Conservation (phyloP, 352 stramenopile genomes). For the Globisporangium yorkense region DNA sequence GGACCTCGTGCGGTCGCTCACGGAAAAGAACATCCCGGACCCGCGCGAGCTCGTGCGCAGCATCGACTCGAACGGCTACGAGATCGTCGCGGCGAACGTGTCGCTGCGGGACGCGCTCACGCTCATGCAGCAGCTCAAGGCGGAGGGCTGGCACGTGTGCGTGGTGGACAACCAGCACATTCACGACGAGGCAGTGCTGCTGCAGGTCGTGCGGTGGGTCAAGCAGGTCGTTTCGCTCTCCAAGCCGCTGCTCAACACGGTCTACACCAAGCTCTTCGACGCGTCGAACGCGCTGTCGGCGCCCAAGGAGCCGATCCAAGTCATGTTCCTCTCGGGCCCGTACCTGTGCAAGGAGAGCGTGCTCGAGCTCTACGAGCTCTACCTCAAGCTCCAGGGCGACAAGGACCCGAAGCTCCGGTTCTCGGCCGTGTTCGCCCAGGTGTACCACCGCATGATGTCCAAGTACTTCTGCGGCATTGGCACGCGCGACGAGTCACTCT, state of each 20-base stretch:
- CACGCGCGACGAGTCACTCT: conserved; percentile 86
- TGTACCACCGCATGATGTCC: conserved; percentile 82
- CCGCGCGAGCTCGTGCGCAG: conserved; percentile 56
- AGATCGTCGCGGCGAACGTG: conserved; percentile 56
- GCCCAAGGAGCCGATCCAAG: conserved; percentile 70
- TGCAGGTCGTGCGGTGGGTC: conserved; percentile 71
- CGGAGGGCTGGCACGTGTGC: conserved; percentile 80
- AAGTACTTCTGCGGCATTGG: conserved; percentile 90
- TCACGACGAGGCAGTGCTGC: conserved; percentile 58
- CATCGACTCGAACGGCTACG: conserved; percentile 72
- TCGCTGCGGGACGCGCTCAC: conserved; percentile 48
- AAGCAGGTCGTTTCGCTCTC: conserved; percentile 57
- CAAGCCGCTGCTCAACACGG: conserved; percentile 51
- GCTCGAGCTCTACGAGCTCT: conserved; percentile 89
- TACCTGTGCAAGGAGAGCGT: conserved; percentile 94
- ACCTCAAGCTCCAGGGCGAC: conserved; percentile 93
- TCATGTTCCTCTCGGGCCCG: conserved; percentile 92
- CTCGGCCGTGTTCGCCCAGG: conserved; percentile 76
- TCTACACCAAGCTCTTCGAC: conserved; percentile 68
- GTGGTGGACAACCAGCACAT: conserved; percentile 68
- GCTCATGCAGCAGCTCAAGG: conserved; percentile 76
- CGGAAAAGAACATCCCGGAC: conserved; percentile 54
- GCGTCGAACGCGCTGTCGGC: conserved; percentile 18
- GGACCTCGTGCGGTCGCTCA: conserved; percentile 93
- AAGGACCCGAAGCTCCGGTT: conserved; percentile 94